These are phyloP conservation scores for Gossypium schwendimanii DNA, from an alignment of 441 rosid genomes.

Conservation along the genomic window DNA sequence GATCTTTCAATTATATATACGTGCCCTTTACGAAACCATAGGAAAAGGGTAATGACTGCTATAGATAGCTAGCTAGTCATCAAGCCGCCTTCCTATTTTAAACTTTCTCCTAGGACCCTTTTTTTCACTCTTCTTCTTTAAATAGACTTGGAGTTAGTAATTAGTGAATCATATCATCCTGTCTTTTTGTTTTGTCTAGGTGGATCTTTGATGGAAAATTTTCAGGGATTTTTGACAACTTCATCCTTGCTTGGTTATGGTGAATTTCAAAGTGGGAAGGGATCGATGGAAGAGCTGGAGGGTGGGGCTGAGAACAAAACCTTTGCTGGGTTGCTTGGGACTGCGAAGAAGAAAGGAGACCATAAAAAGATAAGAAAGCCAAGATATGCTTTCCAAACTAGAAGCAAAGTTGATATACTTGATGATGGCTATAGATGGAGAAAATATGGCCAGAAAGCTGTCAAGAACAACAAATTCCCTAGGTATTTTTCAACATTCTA, in stretches of 20 bases:
- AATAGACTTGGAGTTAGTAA: background rate
- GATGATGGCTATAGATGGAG: slow-evolving; percentile 75
- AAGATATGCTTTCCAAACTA: slow-evolving; percentile 54
- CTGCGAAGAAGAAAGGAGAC: slow-evolving; percentile 18
- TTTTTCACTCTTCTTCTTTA: background rate
- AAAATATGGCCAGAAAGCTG: slow-evolving; percentile 66
- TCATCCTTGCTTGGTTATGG: slow-evolving; percentile 6
- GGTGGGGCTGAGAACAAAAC: background rate
- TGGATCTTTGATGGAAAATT: slow-evolving; percentile 22
- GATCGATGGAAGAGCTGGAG: slow-evolving; percentile 25
- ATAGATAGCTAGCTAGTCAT: background rate
- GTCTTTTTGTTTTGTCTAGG: too few relatives aligned
- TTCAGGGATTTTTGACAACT: slow-evolving; percentile 13
- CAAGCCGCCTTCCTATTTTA: slow-evolving; percentile 27
- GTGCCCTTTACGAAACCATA: slow-evolving; percentile 36
- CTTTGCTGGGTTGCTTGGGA: background rate
- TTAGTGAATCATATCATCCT: background rate
- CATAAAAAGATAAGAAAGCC: slow-evolving; percentile 40
- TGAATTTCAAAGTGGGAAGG: slow-evolving; percentile 23
- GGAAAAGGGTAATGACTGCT: slow-evolving; percentile 9
- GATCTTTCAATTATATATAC: slow-evolving; percentile 6
- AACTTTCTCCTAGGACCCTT: background rate
- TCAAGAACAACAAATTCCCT: slow-evolving; percentile 55
- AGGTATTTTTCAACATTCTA: slow-evolving; percentile 22
- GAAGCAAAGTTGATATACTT: slow-evolving; percentile 65